Conservation (phyloP, 495 filamentous ascomycete species). For the Aspergillus indologenus region DNA sequence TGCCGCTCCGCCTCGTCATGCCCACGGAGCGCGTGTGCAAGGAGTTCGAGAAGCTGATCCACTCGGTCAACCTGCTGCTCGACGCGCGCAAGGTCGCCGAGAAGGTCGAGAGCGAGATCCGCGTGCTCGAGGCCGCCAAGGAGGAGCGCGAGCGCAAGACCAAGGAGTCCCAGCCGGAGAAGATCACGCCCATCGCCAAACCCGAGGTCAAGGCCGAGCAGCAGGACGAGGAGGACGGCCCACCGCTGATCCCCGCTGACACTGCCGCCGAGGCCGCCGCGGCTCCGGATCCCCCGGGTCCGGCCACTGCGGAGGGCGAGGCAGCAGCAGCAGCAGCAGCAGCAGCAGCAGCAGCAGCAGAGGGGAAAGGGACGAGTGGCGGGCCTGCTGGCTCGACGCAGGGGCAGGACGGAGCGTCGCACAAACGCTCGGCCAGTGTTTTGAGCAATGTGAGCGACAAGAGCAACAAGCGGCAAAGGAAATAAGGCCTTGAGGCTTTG, state of each 20-base stretch:
- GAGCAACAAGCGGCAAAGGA: constrained; percentile 68
- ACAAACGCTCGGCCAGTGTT: constrained; percentile 76
- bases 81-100: constrained; percentile 81
- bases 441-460: constrained; percentile 66
- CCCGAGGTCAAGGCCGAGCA: constrained; percentile 38
- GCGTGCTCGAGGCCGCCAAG: constrained; percentile 61
- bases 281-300: neutral
- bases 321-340: too few species aligned
- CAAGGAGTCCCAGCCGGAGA: constrained; percentile 25
- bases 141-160: constrained; percentile 55
- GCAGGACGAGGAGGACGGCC: constrained; percentile 28
- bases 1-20: constrained; percentile 76
- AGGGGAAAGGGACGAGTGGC: constrained; percentile 15
- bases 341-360: too few species aligned
- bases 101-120: constrained; percentile 81
- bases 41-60: constrained; percentile 77
- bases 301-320: constrained; percentile 4
- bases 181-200: constrained; percentile 14
- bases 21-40: constrained; percentile 77
- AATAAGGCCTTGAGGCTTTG: constrained; percentile 42
- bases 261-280: constrained; percentile 12
- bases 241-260: constrained; percentile 19
- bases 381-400: constrained; percentile 8
- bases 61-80: constrained; percentile 68
- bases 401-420: constrained; percentile 35